phyloP scores from a whole-genome alignment of 2,329 filamentous ascomycete genomes.

The Apiospora sp. region DNA sequence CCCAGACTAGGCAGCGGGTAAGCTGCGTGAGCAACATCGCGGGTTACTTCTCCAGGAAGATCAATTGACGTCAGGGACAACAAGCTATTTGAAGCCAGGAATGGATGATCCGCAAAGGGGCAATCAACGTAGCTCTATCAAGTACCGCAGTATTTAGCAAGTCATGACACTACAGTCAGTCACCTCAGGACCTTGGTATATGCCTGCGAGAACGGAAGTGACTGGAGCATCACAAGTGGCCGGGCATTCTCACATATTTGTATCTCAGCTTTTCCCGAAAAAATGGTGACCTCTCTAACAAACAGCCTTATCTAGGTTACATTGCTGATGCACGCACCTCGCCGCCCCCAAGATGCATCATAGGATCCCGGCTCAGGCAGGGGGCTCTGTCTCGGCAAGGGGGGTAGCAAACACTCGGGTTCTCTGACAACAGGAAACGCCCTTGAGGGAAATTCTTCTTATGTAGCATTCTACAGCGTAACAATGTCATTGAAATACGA shows the following conservation, averaged over 20 bases:
- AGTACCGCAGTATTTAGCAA: not conserved
- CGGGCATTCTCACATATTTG: not conserved
- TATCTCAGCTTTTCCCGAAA: not conserved
- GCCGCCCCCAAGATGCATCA: not conserved
- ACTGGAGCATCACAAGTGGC: not conserved
- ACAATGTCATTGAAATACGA: too few species aligned
- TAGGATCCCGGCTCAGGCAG: not conserved
- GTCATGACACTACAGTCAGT: not conserved
- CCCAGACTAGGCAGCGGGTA: constrained; percentile 25
- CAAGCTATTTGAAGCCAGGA: too few species aligned
- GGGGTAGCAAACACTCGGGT: not conserved
- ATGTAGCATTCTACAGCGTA: not conserved
- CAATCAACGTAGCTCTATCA: not conserved
- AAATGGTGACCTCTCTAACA: not conserved
- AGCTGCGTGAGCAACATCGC: not conserved
- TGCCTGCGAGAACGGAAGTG: too few species aligned
- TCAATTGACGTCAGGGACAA: not conserved
- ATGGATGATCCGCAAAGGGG: too few species aligned
- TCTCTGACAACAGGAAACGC: not conserved
- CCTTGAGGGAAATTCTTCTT: not conserved
- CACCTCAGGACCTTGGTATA: not conserved
- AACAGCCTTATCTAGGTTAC: not conserved
- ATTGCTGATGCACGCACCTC: not conserved
- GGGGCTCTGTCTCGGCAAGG: not conserved
- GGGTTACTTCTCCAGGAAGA: not conserved